Base-by-base conservation (phyloP, 805 yeast species). In the Ogataea populi-albae region DNA sequence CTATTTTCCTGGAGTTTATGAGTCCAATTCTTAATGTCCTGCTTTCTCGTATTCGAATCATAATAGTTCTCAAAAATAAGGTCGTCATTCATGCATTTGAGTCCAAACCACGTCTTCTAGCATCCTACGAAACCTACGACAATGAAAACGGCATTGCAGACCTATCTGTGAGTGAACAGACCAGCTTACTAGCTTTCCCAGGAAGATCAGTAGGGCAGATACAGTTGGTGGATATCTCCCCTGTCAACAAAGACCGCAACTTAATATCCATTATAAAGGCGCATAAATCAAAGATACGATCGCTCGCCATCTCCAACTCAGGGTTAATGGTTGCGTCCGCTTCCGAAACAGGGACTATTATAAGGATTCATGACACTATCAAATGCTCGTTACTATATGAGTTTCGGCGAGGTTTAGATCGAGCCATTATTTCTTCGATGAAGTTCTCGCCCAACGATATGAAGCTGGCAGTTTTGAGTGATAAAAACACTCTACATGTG, bases 341-440 rank as follows among this genome's bases (percentile, higher is more conserved):
- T 1, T 79, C 88, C 9, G 85, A 77, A 34, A 76, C 82, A 1
- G 96, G 96, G 0, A 88, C 96, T 0, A 69, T 87, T 6, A 77
- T 87, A 14, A 62, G 95, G 34, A 68, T 86, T 3, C 87, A 81
- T 53, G 79, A 86, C 4, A 75, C 87, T 1, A 67, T 69, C 33
- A 77, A 75, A 22, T 82, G 94, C 18, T 71, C 82, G 1, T 64
- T 86, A 33, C 51, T 86, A n/a, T 81, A 73, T 52, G 96, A 87
- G 56, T 89, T 89, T 52, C 69, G 98, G 48, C 69, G 98, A 33
- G 98, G 98, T 0, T 57, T 89, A 15, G 98, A 93, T 58, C 72
- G 80, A 34, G 97, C 96, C 1, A 67, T 71, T 12, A 75, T 93
- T 6, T 84, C 83, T 26, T 81, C 93, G 6, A 80, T 93, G 81